Evolutionary conservation across 2,329 filamentous ascomycete genomes (phyloP).

Genomic region (Phialophora macrospora): DNA sequence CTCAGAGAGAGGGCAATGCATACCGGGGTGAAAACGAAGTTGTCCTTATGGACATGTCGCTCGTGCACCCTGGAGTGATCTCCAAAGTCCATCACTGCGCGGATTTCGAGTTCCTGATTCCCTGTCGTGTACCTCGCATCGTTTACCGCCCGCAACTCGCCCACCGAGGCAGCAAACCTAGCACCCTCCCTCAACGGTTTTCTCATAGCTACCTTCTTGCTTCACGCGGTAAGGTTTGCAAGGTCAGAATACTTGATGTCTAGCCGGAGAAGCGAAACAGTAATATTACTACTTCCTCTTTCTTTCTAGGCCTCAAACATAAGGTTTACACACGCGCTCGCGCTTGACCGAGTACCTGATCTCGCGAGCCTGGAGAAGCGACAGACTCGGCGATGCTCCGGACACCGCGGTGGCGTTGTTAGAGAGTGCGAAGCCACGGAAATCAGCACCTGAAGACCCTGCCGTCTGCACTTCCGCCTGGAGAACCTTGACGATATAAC

Average conservation of each 20-base stretch:
- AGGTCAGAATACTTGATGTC: background rate
- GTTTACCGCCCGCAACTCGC: background rate
- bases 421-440: background rate
- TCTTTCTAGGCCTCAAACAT: background rate
- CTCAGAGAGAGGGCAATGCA: background rate
- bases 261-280: conserved; percentile 1
- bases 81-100: background rate
- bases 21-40: background rate
- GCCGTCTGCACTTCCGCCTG: background rate
- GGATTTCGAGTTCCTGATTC: background rate
- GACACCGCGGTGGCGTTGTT: conserved; percentile 7
- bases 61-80: too few relatives aligned
- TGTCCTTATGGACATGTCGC: background rate
- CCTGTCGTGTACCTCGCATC: background rate
- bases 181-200: background rate
- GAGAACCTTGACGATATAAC: background rate
- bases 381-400: conserved; percentile 16
- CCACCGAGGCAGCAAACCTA: background rate
- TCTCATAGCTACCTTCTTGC: background rate
- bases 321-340: conserved; percentile 8
- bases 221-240: background rate
- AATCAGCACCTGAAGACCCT: background rate
- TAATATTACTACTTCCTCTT: conserved; percentile 10
- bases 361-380: background rate
- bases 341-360: background rate